These are phyloP conservation scores for Boletus tomentosulus DNA, from an alignment of 768 basidiomycete species.

Conservation along the genomic window DNA sequence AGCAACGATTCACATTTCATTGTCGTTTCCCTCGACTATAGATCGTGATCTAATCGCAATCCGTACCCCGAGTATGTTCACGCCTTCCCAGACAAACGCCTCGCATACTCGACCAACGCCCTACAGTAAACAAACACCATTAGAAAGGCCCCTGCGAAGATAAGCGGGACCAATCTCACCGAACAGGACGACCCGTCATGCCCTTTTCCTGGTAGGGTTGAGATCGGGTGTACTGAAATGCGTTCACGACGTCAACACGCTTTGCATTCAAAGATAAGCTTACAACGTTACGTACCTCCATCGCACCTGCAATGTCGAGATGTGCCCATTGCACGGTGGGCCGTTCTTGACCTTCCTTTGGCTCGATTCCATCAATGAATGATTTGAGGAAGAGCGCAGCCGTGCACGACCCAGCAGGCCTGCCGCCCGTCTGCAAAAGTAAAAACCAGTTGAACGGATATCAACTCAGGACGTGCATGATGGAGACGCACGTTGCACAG, in stretches of 20 bases:
- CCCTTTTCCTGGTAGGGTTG: constrained; percentile 66
- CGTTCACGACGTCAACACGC: neutral
- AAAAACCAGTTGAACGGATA: neutral
- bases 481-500: constrained; percentile 52
- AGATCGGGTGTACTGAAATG: constrained; percentile 43
- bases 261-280: neutral
- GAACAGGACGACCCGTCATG: constrained; percentile 76
- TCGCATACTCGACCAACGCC: constrained; percentile 32
- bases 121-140: constrained; percentile 10
- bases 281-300: constrained; percentile 50
- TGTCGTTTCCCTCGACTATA: neutral
- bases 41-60: constrained; percentile 1
- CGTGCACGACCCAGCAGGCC: constrained; percentile 66
- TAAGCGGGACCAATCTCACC: constrained; percentile 42
- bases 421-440: constrained; percentile 59
- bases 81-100: constrained; percentile 21
- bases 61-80: constrained; percentile 1
- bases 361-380: constrained; percentile 73
- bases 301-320: constrained; percentile 75
- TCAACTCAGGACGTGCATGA: neutral
- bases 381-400: constrained; percentile 86
- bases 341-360: constrained; percentile 49
- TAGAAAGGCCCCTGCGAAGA: neutral
- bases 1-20: neutral
- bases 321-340: constrained; percentile 77